These are phyloP conservation scores for Monotropa hypopitys DNA, from an alignment of 179 eudicot species.

Conservation along the genomic window DNA sequence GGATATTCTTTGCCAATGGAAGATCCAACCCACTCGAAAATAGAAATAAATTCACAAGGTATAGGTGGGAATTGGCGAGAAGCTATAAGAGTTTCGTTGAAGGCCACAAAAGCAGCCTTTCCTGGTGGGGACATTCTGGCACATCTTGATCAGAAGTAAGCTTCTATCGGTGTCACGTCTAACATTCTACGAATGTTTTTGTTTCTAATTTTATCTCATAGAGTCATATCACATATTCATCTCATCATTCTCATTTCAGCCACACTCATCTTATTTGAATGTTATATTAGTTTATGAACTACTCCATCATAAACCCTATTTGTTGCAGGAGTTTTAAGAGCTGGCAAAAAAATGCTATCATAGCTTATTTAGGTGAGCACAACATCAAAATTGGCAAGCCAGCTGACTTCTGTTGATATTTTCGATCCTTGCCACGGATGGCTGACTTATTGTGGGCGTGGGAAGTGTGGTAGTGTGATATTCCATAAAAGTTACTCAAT, in stretches of 20 bases:
- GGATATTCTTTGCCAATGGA: constrained; percentile 89
- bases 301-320: neutral
- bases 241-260: too few relatives aligned
- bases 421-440: neutral
- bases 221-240: too few relatives aligned
- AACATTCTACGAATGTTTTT: too few relatives aligned
- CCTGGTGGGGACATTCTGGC: constrained; percentile 49
- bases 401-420: constrained; percentile 7
- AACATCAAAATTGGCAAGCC: constrained; percentile 19
- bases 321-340: constrained; percentile 18
- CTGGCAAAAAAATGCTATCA: constrained; percentile 17
- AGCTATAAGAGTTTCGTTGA: constrained; percentile 45
- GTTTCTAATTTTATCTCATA: too few relatives aligned
- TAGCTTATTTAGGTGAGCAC: constrained; percentile 7
- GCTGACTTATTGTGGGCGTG: neutral
- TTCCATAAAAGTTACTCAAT: neutral
- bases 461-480: neutral
- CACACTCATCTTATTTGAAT: too few relatives aligned
- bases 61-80: constrained; percentile 83
- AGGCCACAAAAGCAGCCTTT: constrained; percentile 40
- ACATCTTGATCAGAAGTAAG: constrained; percentile 53
- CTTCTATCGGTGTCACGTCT: too few relatives aligned
- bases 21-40: constrained; percentile 52
- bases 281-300: neutral
- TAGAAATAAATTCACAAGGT: constrained; percentile 17